These are phyloP conservation scores for Cryphonectria radicalis DNA, from an alignment of 2,329 filamentous ascomycete genomes.

Conservation along the genomic window DNA sequence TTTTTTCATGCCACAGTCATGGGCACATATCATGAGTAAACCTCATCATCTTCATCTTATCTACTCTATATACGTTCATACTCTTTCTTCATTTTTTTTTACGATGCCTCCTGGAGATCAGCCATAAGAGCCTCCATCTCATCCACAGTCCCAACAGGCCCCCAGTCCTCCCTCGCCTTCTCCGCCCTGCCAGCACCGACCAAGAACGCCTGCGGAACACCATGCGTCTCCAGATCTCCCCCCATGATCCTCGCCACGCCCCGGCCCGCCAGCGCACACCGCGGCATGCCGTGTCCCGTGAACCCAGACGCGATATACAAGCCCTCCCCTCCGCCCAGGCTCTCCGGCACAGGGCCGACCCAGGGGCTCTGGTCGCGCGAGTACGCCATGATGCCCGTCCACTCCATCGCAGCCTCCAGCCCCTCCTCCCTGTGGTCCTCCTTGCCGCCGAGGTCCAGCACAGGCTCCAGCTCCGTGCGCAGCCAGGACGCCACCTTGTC, in stretches of 20 bases:
- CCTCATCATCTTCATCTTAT: background rate
- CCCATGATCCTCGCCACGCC: conserved; percentile 66
- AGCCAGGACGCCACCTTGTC: conserved; percentile 59
- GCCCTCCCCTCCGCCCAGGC: conserved; percentile 55
- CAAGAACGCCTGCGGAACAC: conserved; percentile 49
- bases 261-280: conserved; percentile 68
- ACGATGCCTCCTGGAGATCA: conserved; percentile 11
- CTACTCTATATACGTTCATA: background rate
- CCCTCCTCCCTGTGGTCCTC: conserved; percentile 33
- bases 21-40: no score
- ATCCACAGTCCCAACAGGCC: conserved; percentile 26
- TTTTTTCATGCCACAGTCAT: no score
- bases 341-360: conserved; percentile 68
- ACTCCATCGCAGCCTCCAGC: conserved; percentile 63
- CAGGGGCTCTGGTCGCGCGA: conserved; percentile 70
- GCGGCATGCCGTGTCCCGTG: conserved; percentile 78
- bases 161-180: conserved; percentile 31
- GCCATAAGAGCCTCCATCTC: conserved; percentile 28
- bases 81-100: no score
- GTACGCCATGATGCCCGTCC: conserved; percentile 84
- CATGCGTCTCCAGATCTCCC: conserved; percentile 42
- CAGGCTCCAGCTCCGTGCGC: conserved; percentile 46
- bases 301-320: conserved; percentile 70
- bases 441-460: conserved; percentile 45
- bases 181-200: conserved; percentile 40